These are phyloP conservation scores for Venustampulla echinocandica DNA, from an alignment of 495 filamentous ascomycete genomes.

Conservation along the genomic window DNA sequence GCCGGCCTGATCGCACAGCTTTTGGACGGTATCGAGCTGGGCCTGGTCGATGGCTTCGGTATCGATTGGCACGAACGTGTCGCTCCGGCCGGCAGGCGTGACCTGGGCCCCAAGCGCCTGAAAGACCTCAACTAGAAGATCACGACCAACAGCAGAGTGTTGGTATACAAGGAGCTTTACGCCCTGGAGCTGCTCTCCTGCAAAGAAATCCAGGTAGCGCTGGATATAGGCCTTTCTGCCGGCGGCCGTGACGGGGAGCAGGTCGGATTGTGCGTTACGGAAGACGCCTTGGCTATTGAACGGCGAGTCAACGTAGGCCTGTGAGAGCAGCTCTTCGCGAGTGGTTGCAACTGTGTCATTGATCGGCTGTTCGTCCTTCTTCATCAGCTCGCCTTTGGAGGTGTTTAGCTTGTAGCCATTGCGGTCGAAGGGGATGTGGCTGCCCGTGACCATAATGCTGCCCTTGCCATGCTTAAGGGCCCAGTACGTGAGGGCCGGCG, in stretches of 20 bases:
- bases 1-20: slow-evolving; percentile 2
- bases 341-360: slow-evolving; percentile 5
- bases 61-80: slow-evolving; percentile 10
- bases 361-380: slow-evolving; percentile 8
- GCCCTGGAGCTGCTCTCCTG: slow-evolving; percentile 9
- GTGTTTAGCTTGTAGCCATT: slow-evolving; percentile 11
- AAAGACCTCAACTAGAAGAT: slow-evolving; percentile 7
- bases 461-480: slow-evolving; percentile 8
- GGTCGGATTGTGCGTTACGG: slow-evolving; percentile 2
- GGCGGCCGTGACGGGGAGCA: neutral
- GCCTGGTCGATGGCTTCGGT: slow-evolving; percentile 10
- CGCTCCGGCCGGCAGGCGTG: slow-evolving; percentile 8
- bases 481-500: slow-evolving; percentile 7
- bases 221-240: slow-evolving; percentile 7
- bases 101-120: slow-evolving; percentile 6
- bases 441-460: slow-evolving; percentile 10
- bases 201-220: slow-evolving; percentile 7
- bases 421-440: slow-evolving; percentile 11
- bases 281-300: slow-evolving; percentile 10
- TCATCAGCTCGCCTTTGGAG: slow-evolving; percentile 6
- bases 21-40: slow-evolving; percentile 6
- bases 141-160: slow-evolving; percentile 8
- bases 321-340: slow-evolving; percentile 8
- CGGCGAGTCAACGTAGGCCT: slow-evolving; percentile 3
- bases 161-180: slow-evolving; percentile 9